phyloP scores from a whole-genome alignment of 2,329 filamentous ascomycete species.

The Pseudocercospora musae region DNA sequence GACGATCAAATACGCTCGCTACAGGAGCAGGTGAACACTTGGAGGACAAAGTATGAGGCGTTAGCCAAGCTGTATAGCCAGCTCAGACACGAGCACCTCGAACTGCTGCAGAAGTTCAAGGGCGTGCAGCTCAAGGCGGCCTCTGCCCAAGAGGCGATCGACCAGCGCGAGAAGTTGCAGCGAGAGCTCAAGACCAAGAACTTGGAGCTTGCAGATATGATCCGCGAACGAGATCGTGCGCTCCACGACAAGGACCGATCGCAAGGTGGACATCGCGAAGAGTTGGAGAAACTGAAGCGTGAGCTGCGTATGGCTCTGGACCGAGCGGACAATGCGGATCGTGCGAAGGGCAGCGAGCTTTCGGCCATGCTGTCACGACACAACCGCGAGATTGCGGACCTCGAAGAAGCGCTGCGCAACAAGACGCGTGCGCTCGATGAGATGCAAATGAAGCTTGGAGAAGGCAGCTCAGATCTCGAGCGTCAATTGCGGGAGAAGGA shows the following conservation, averaged over 20 bases:
- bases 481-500: constrained; percentile 87
- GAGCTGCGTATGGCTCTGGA: constrained; percentile 91
- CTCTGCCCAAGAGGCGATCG: constrained; percentile 94
- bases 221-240: constrained; percentile 88
- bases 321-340: constrained; percentile 85
- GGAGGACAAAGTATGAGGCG: constrained; percentile 95
- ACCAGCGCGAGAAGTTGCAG: constrained; percentile 89
- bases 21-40: constrained; percentile 96
- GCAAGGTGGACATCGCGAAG: constrained; percentile 84
- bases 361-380: constrained; percentile 94
- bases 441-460: constrained; percentile 69
- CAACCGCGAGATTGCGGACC: constrained; percentile 93
- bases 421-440: constrained; percentile 89
- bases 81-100: constrained; percentile 88
- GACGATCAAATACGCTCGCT: constrained; percentile 91
- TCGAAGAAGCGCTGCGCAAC: constrained; percentile 83
- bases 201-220: constrained; percentile 97
- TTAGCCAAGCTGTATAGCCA: constrained; percentile 97
- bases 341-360: constrained; percentile 89
- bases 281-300: constrained; percentile 89
- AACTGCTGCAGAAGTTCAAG: constrained; percentile 95
- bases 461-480: constrained; percentile 83
- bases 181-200: constrained; percentile 99
- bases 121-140: constrained; percentile 92
- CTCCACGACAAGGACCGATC: constrained; percentile 87